A percentile compares a stretch with the other conserved stretches of the same genome.
These are phyloP conservation scores for Pyrenochaeta sp. DNA, from an alignment of 2,329 filamentous ascomycete genomes.

Conservation along the genomic window DNA sequence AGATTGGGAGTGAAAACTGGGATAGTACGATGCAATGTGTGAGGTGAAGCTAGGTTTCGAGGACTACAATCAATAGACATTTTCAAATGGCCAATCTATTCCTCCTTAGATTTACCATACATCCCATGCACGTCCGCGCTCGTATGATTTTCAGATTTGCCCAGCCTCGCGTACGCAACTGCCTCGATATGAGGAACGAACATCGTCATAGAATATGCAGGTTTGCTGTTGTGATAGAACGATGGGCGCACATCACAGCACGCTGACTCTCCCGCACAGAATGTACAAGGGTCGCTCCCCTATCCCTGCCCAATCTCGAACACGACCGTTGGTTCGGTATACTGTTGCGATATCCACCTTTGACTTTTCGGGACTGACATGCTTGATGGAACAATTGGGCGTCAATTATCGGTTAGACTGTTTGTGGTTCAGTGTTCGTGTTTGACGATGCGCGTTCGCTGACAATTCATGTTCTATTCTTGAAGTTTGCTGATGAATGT, in stretches of 20 bases:
- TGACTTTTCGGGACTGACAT: too few species aligned
- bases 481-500: too few species aligned
- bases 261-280: neutral
- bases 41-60: neutral
- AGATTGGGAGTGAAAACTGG: slow-evolving; percentile 42
- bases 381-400: too few species aligned
- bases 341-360: neutral
- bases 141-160: neutral
- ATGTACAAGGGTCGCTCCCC: neutral
- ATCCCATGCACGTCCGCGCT: neutral
- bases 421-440: too few species aligned
- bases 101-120: neutral
- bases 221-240: neutral
- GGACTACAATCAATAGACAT: too few species aligned
- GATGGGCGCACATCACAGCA: neutral
- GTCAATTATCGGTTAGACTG: too few species aligned
- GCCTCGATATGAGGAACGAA: neutral
- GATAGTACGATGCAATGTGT: neutral
- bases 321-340: neutral
- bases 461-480: too few species aligned
- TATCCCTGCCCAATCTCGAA: neutral
- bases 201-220: neutral
- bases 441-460: too few species aligned
- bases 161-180: too few species aligned
- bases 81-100: neutral